Base-by-base conservation (phyloP, 139 green algal genomes). In the Desmodesmus armatus region DNA sequence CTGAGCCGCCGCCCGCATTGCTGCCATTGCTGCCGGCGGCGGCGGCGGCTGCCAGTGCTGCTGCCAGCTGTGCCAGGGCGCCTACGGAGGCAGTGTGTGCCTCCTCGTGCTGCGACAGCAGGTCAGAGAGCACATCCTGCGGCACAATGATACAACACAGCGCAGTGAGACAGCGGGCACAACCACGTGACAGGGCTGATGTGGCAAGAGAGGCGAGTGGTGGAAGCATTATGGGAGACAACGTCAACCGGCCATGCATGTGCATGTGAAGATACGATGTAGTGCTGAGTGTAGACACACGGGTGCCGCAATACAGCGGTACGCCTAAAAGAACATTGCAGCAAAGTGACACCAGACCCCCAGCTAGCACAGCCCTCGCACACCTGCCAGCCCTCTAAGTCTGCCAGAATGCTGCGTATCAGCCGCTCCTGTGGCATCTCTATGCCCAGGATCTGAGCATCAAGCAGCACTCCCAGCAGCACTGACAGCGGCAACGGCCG, bases 391-490 rank as follows among this genome's bases (percentile, higher is more conserved):
- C 40, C 40, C 1, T 4, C n/a, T 15, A 40, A 62, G 39, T 89
- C 71, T 35, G 91, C 83, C 27, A 77, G 62, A 27, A 87, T 55
- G 5, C 27, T 40, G 63, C 87, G 83, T 5, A 94, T 82, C 67
- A 92, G 58, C 23, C 31, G 47, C 44, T 87, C 85, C 55, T 92
- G 82, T 31, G 72, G 66, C 29, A 88, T 21, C 63, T 79, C 65
- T 35, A 81, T 73, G 3, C n/a, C 29, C 53, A 87, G 44, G 2
- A 49, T 2, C 47, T 25, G 47, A 29, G 83, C 89, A 69, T 86
- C 88, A n/a, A 39, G 72, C 66, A 94, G 65, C 71, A 93, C 44
- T 70, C 53, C 74, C 70, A 79, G 94, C 85, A 71, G 82, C 86
- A 21, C 43, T 40, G 5, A 70, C 69, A 39, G 44, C 47, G 3